Base-by-base conservation (phyloP, 176 grass and related monocot genomes). In the Carex scoparia region DNA sequence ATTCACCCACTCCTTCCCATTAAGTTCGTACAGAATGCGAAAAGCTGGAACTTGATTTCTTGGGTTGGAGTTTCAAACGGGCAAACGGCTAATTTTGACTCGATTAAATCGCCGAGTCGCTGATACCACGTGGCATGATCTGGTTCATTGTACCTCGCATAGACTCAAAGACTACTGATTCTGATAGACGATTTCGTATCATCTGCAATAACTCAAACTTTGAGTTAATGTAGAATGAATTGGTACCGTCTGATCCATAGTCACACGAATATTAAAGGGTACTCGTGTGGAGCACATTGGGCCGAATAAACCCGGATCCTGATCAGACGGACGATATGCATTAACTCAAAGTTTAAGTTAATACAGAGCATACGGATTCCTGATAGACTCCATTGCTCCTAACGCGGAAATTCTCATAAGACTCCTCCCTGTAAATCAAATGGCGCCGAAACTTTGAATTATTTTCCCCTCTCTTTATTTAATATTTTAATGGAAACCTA, bases 371-470 rank as follows among this genome's bases (percentile, higher is more conserved):
- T 23, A 23, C 23, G 23, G 23, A 23, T 23, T 23, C 23, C 33
- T 35, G 38, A 40, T 5, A 49, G 10, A n/a, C 19, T 76, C 18
- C 7, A 54, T 48, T 10, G 23, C 2, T 62, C 78, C 59, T 2
- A 48, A 38, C 15, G 12, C 16, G 16, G 63, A 62, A 81, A 81
- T 19, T 57, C 42, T 61, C 48, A 65, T 62, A 10, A 68, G 9
- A 65, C 5, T 14, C 35, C n/a, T 51, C 13, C 14, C 30, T 55
- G 68, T 23, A 71, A 10, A 11, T 16, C 48, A 61, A 60, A 78
- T 61, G 28, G 15, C 57, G 85, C 72, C 82, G 1, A 88, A 84
- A 80, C 63, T 90, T 90, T 81, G 86, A 90, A 90, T 10, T 2
- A 44, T 57, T 66, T 38, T 38, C 61, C 75, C 31, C 66, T 87